phyloP scores from a whole-genome alignment of 495 filamentous ascomycete genomes.

The Neurospora sp. region DNA sequence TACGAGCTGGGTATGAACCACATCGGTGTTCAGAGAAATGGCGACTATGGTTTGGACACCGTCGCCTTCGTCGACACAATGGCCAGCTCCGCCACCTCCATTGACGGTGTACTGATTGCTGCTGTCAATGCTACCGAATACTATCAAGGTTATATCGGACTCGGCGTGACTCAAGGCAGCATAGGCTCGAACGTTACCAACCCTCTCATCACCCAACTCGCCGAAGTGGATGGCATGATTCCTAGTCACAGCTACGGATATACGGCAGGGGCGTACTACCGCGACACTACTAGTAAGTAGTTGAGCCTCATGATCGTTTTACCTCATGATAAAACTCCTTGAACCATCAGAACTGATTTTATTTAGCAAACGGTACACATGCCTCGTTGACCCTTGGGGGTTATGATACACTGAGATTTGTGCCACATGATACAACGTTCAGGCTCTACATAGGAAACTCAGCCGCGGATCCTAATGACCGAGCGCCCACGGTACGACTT shows the following conservation, averaged over 20 bases:
- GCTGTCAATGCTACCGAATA: constrained; percentile 45
- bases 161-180: constrained; percentile 37
- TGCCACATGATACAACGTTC: constrained; percentile 43
- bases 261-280: constrained; percentile 56
- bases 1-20: constrained; percentile 46
- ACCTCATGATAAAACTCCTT: not conserved
- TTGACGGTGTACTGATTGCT: constrained; percentile 40
- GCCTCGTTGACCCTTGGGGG: constrained; percentile 53
- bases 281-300: constrained; percentile 23
- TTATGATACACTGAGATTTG: constrained; percentile 50
- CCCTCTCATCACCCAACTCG: constrained; percentile 32
- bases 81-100: constrained; percentile 28
- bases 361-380: constrained; percentile 29
- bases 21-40: constrained; percentile 40
- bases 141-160: constrained; percentile 48
- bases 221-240: constrained; percentile 39
- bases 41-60: constrained; percentile 51
- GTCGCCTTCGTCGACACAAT: constrained; percentile 34
- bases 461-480: constrained; percentile 20
- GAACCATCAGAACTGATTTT: not conserved
- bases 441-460: constrained; percentile 21
- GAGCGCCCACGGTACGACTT: constrained; percentile 42
- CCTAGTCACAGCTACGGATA: constrained; percentile 57
- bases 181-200: constrained; percentile 28
- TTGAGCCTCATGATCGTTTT: not conserved